Percentiles rank a stretch among this genome's conserved stretches.
These are phyloP conservation scores for Pseudisothecium myosuroides DNA, from an alignment of 225 moss, liverwort and hornwort genomes.

Conservation along the genomic window DNA sequence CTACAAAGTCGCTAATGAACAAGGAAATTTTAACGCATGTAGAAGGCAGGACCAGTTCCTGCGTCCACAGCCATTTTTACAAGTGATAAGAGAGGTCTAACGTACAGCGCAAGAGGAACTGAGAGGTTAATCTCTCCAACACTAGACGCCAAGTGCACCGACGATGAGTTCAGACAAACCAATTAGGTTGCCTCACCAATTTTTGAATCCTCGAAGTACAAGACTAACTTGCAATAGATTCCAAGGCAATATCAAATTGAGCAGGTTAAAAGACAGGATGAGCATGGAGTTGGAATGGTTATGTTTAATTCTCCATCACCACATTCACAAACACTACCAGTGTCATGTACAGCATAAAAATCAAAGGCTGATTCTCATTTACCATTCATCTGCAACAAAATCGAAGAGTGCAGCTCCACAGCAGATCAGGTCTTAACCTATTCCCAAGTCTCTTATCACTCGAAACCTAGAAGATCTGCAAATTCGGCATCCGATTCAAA, in stretches of 20 bases:
- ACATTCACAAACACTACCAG: neutral
- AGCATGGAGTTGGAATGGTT: neutral
- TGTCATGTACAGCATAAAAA: neutral
- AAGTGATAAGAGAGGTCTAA: neutral
- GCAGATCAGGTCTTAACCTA: neutral
- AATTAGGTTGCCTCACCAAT: neutral
- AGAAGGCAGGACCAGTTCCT: neutral
- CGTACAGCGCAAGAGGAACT: neutral
- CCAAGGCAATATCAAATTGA: neutral
- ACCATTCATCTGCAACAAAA: neutral
- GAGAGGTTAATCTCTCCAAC: neutral
- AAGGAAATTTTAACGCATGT: neutral
- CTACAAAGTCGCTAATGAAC: neutral
- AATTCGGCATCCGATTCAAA: slow-evolving; percentile 28
- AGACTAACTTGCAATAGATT: neutral
- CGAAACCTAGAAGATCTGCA: slow-evolving; percentile 1
- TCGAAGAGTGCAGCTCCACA: neutral
- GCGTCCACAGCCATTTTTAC: neutral
- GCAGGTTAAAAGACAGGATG: neutral
- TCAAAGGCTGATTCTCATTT: neutral
- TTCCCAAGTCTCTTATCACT: neutral
- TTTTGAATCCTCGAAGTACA: neutral
- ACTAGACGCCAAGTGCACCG: neutral
- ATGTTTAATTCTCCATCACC: neutral
- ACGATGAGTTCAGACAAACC: neutral